Conservation (phyloP, 2,329 filamentous ascomycete species). For the Phialocephala subalpina region DNA sequence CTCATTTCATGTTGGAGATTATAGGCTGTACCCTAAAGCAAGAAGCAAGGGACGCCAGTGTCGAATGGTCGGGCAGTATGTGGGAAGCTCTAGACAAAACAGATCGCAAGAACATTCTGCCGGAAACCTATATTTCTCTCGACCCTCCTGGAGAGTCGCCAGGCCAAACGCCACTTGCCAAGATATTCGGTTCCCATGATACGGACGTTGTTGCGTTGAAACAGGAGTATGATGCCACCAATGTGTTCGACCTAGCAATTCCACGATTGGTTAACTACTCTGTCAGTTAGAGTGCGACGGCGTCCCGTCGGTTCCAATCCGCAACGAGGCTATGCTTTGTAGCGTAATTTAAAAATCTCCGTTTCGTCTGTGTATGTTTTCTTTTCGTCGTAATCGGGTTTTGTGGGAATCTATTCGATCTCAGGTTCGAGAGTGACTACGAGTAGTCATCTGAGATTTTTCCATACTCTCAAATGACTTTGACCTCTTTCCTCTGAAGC, state of each 20-base stretch:
- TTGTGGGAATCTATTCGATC: too few species aligned
- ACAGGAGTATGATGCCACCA: slow-evolving; percentile 46
- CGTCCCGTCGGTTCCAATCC: too few species aligned
- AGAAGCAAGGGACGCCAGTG: slow-evolving; percentile 36
- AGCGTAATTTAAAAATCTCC: too few species aligned
- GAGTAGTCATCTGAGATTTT: background rate
- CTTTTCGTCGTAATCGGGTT: too few species aligned
- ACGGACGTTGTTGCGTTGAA: slow-evolving; percentile 39
- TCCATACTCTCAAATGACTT: slow-evolving; percentile 8
- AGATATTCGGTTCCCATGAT: slow-evolving; percentile 44
- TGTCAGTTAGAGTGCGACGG: background rate
- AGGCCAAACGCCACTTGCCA: slow-evolving; percentile 35
- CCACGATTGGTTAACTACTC: slow-evolving; percentile 27
- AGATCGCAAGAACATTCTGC: slow-evolving; percentile 40
- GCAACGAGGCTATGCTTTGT: too few species aligned
- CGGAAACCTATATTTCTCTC: slow-evolving; percentile 45
- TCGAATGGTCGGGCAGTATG: slow-evolving; percentile 37
- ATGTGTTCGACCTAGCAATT: slow-evolving; percentile 48
- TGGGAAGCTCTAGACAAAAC: slow-evolving; percentile 34
- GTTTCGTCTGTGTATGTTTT: too few species aligned
- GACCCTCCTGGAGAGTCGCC: slow-evolving; percentile 27
- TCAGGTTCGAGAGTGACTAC: background rate
- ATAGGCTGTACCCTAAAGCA: slow-evolving; percentile 37
- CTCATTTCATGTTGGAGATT: slow-evolving; percentile 49
- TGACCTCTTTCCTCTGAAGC: slow-evolving; percentile 20